Evolutionary conservation across 2,329 filamentous ascomycete species (phyloP).

Genomic region (Venturiaceae sp.): DNA sequence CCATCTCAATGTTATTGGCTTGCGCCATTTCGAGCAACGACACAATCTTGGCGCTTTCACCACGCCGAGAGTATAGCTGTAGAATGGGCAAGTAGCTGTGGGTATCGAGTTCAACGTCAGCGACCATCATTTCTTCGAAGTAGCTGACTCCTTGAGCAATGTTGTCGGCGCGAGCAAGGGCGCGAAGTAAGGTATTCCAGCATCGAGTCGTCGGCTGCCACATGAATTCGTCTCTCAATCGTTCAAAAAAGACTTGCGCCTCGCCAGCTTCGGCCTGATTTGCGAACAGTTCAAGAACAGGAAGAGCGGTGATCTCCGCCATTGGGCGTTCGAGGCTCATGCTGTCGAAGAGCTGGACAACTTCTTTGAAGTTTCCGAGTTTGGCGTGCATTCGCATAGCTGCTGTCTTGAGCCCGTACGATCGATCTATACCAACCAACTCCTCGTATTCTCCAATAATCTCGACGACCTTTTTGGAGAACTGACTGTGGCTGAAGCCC

Average conservation of each 20-base stretch:
- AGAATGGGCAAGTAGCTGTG: constrained; percentile 66
- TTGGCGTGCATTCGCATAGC: constrained; percentile 18
- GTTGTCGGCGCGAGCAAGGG: constrained; percentile 56
- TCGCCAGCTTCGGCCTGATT: constrained; percentile 53
- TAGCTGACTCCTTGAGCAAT: constrained; percentile 53
- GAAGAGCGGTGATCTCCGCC: constrained; percentile 18
- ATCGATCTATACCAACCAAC: neutral
- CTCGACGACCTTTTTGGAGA: neutral
- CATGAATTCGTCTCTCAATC: constrained; percentile 47
- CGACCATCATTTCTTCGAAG: constrained; percentile 51
- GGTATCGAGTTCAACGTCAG: constrained; percentile 43
- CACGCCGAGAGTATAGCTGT: constrained; percentile 57
- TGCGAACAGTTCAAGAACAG: constrained; percentile 63
- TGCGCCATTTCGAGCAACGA: constrained; percentile 56
- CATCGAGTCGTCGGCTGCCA: constrained; percentile 47
- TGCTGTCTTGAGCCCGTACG: too few species aligned
- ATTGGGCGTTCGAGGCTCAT: constrained; percentile 10
- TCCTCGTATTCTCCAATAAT: neutral
- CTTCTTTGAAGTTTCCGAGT: constrained; percentile 20
- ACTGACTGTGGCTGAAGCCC: neutral
- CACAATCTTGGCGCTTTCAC: constrained; percentile 62
- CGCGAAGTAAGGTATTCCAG: constrained; percentile 72
- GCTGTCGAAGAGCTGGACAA: constrained; percentile 23
- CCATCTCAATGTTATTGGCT: constrained; percentile 38
- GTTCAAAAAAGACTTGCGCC: constrained; percentile 51